These are phyloP conservation scores for Jacaranda mimosifolia DNA, from an alignment of 257 asterid genomes.

Conservation along the genomic window DNA sequence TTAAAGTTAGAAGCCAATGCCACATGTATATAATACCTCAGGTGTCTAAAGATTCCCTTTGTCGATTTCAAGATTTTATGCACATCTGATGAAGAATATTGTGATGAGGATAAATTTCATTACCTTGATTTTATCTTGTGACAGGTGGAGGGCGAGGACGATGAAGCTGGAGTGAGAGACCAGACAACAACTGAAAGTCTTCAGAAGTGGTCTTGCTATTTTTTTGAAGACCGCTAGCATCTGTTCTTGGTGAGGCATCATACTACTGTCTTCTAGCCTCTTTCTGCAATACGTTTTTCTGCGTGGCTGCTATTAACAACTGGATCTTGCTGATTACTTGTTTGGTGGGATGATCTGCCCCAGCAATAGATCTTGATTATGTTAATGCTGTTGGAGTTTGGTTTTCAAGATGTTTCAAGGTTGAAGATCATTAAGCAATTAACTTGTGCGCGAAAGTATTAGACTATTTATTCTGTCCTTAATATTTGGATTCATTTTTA, in stretches of 20 bases:
- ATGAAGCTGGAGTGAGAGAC: slow-evolving; percentile 27
- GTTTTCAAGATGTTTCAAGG: background rate
- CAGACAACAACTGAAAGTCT: background rate
- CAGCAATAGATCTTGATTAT: background rate
- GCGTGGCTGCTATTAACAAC: background rate
- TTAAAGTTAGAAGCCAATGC: background rate
- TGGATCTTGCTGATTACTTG: background rate
- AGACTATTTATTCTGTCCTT: background rate
- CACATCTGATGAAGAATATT: background rate
- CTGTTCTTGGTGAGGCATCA: background rate
- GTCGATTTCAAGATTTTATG: background rate
- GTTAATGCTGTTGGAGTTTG: background rate
- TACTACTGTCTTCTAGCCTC: background rate
- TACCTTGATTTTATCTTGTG: slow-evolving; percentile 17
- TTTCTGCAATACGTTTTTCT: background rate
- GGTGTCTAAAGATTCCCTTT: background rate
- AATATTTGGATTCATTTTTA: no score
- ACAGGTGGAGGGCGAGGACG: slow-evolving; percentile 58
- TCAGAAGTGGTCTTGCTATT: slow-evolving; percentile 39
- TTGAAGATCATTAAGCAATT: no score
- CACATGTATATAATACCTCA: background rate
- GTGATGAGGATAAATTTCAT: background rate
- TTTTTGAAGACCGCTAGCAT: slow-evolving; percentile 38
- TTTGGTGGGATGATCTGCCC: background rate
- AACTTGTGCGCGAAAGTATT: background rate